phyloP scores from a whole-genome alignment of 805 yeast species.

The Wickerhamiella vanderwaltii region DNA sequence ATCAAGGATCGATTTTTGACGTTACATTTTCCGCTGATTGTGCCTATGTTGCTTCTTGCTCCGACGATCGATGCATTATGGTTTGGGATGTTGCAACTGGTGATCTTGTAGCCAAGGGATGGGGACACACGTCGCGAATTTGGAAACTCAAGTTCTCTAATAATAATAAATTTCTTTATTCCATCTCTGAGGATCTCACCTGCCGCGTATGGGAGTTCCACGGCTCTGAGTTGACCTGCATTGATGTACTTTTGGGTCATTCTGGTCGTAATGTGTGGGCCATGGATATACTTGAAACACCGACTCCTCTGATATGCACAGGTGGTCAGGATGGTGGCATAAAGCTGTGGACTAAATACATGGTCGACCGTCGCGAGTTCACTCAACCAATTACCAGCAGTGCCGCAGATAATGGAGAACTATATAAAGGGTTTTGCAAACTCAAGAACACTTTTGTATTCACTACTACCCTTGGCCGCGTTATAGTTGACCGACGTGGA shows the following conservation, averaged over 20 bases:
- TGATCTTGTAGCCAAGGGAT: conserved; percentile 56
- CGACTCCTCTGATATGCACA: conserved; percentile 44
- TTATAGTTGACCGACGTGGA: conserved; percentile 6
- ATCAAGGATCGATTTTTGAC: conserved; percentile 86
- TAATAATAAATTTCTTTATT: conserved; percentile 34
- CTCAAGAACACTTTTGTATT: not conserved
- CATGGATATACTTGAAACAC: conserved; percentile 12
- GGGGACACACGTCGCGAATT: conserved; percentile 95
- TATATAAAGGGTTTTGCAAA: conserved; percentile 24
- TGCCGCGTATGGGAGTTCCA: conserved; percentile 57
- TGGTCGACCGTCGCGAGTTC: conserved; percentile 1
- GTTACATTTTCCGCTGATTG: conserved; percentile 51
- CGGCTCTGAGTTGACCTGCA: conserved; percentile 29
- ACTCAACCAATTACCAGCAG: not conserved
- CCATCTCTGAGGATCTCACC: conserved; percentile 81
- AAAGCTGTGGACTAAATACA: conserved; percentile 37
- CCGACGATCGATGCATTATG: conserved; percentile 85
- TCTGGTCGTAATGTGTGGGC: conserved; percentile 79
- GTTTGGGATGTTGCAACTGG: conserved; percentile 57
- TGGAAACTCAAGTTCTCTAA: conserved; percentile 61
- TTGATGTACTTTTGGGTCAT: conserved; percentile 52
- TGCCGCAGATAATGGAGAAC: conserved; percentile 20
- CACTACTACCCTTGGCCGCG: conserved; percentile 5
- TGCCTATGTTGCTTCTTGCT: conserved; percentile 57
- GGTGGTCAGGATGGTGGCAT: conserved; percentile 93